These are phyloP conservation scores for Backusella psychrophila DNA, from an alignment of 192 early-diverging fungal genomes.

Conservation along the genomic window DNA sequence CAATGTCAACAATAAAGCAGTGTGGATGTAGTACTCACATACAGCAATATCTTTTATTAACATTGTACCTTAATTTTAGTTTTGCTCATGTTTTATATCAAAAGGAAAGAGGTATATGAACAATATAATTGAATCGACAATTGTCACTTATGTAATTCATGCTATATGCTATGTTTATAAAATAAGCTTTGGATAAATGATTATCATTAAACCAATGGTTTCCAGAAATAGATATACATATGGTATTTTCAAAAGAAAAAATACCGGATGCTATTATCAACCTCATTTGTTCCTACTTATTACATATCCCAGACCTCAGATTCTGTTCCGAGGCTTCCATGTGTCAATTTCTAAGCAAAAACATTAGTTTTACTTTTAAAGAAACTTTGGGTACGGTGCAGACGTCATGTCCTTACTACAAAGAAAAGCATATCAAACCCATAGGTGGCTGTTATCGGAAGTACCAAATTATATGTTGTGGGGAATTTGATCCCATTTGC, in stretches of 20 bases:
- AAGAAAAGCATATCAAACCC: conserved; percentile 67
- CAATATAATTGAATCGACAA: background rate
- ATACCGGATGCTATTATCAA: background rate
- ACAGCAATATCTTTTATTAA: background rate
- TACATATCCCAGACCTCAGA: conserved; percentile 68
- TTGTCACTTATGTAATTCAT: background rate
- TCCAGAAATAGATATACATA: background rate
- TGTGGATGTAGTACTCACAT: background rate
- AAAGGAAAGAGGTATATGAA: background rate
- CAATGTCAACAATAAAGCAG: conserved; percentile 1
- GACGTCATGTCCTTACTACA: conserved; percentile 84
- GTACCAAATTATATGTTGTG: conserved; percentile 58
- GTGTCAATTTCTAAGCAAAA: conserved; percentile 1
- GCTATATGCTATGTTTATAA: background rate
- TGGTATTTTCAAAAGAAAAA: background rate
- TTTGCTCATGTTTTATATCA: background rate
- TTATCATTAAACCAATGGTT: background rate
- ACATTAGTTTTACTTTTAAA: conserved; percentile 82
- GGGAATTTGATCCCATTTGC: background rate
- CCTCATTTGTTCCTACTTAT: background rate
- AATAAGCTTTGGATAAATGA: background rate
- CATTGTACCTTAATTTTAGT: background rate
- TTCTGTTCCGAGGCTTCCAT: conserved; percentile 72
- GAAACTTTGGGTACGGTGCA: conserved; percentile 83
- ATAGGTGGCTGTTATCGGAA: conserved; percentile 84